Evolutionary conservation across 2,329 filamentous ascomycete species (phyloP).

Genomic region (Pleoardoris graminearum): DNA sequence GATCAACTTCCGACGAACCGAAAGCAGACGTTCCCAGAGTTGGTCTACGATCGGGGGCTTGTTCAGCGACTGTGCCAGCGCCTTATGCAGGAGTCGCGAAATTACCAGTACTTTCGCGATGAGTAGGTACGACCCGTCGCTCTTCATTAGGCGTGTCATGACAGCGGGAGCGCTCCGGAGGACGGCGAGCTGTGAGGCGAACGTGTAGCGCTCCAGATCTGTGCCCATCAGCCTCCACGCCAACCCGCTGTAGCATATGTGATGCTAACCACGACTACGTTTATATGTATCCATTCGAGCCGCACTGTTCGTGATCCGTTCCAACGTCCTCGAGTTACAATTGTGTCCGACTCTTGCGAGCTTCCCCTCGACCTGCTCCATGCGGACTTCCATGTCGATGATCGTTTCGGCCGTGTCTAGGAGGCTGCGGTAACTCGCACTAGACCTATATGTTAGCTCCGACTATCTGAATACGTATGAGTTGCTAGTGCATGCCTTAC

Average conservation of each 20-base stretch:
- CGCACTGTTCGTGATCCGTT: constrained; percentile 64
- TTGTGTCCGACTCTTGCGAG: constrained; percentile 73
- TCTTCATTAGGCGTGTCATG: constrained; percentile 58
- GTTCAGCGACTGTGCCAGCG: constrained; percentile 60
- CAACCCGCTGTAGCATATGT: not conserved
- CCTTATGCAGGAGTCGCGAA: constrained; percentile 73
- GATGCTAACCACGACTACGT: constrained; percentile 47
- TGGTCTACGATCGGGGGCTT: constrained; percentile 61
- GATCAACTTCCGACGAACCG: constrained; percentile 66
- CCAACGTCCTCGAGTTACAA: constrained; percentile 74
- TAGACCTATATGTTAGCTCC: constrained; percentile 33
- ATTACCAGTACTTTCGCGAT: constrained; percentile 71
- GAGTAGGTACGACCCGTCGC: constrained; percentile 56
- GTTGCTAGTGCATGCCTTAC: constrained; percentile 45
- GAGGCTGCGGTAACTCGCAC: constrained; percentile 79
- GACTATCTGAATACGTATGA: not conserved
- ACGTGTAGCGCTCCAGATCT: constrained; percentile 51
- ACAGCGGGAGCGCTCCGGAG: constrained; percentile 60
- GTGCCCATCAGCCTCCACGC: constrained; percentile 23
- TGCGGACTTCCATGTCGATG: constrained; percentile 81
- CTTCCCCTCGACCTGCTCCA: constrained; percentile 71
- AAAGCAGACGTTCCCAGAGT: constrained; percentile 65
- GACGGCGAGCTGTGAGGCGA: constrained; percentile 61
- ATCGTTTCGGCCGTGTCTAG: constrained; percentile 94
- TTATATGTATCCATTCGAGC: constrained; percentile 53